Conservation (phyloP, 495 filamentous ascomycete genomes). For the Glutinoglossum americanum region DNA sequence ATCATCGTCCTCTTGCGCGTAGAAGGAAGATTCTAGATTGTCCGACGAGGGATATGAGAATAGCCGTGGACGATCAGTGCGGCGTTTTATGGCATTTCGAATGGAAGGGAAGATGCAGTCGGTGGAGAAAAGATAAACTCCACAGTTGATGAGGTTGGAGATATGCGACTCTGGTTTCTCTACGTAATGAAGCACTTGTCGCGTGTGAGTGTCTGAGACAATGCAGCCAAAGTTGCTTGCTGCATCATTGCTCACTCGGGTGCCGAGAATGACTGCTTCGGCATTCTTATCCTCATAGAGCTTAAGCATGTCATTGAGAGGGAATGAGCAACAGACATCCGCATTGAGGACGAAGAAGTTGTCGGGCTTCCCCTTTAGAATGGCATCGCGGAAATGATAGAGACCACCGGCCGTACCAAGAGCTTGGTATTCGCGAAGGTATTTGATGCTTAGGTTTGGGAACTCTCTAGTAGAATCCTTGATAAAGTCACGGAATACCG, state of each 20-base stretch:
- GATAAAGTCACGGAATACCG: conserved; percentile 92
- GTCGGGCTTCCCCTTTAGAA: conserved; percentile 87
- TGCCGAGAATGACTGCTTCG: conserved; percentile 93
- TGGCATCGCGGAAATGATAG: conserved; percentile 98
- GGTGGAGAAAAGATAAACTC: conserved; percentile 91
- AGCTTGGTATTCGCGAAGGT: conserved; percentile 94
- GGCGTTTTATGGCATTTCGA: conserved; percentile 85
- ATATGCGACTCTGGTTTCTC: conserved; percentile 98
- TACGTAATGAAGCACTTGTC: conserved; percentile 95
- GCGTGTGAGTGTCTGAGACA: conserved; percentile 83
- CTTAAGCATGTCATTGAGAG: conserved; percentile 80
- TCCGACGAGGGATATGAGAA: conserved; percentile 89
- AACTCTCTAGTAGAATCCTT: conserved; percentile 70
- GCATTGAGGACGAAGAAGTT: conserved; percentile 94
- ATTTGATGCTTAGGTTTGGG: conserved; percentile 77
- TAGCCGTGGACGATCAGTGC: conserved; percentile 74
- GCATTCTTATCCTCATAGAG: conserved; percentile 90
- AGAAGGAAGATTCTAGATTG: conserved; percentile 65
- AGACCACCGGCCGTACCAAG: conserved; percentile 88
- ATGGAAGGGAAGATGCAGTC: conserved; percentile 95
- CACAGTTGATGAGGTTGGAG: conserved; percentile 97
- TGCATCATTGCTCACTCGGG: conserved; percentile 74
- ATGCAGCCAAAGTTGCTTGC: conserved; percentile 96
- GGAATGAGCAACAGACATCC: conserved; percentile 98
- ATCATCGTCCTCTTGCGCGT: conserved; percentile 45